These are phyloP conservation scores for Epichloe scottii DNA, from an alignment of 2,329 filamentous ascomycete species.

Conservation along the genomic window DNA sequence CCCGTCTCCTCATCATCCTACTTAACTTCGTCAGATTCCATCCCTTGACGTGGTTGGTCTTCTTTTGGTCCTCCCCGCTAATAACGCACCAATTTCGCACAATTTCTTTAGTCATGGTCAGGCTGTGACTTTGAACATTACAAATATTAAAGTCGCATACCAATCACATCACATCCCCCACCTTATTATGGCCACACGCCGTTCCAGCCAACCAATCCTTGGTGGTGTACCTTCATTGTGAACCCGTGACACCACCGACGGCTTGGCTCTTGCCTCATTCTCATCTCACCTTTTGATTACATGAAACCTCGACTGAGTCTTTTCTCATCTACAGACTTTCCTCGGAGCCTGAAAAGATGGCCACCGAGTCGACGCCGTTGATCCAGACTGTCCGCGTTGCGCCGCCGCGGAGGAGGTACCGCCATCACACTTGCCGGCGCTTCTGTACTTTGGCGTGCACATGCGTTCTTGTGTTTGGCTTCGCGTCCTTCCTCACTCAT, in stretches of 20 bases:
- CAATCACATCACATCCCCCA: neutral
- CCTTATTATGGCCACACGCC: neutral
- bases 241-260: neutral
- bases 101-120: neutral
- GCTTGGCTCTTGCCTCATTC: neutral
- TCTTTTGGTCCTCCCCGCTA: neutral
- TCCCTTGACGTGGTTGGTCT: neutral
- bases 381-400: constrained; percentile 49
- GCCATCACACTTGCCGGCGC: constrained; percentile 47
- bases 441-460: constrained; percentile 52
- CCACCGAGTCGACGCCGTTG: constrained; percentile 51
- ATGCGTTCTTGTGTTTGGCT: constrained; percentile 38
- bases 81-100: neutral
- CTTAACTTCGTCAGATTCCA: neutral
- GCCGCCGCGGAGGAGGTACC: constrained; percentile 40
- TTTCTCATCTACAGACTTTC: constrained; percentile 4
- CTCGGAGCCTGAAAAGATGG: constrained; percentile 19
- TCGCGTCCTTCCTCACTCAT: constrained; percentile 36
- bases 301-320: neutral
- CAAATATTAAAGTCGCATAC: neutral
- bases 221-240: neutral
- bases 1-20: too few relatives aligned
- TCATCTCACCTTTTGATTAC: neutral
- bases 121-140: neutral
- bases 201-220: neutral